Evolutionary conservation across 2,329 filamentous ascomycete species (phyloP).

Genomic region (Xylariaceae sp.): DNA sequence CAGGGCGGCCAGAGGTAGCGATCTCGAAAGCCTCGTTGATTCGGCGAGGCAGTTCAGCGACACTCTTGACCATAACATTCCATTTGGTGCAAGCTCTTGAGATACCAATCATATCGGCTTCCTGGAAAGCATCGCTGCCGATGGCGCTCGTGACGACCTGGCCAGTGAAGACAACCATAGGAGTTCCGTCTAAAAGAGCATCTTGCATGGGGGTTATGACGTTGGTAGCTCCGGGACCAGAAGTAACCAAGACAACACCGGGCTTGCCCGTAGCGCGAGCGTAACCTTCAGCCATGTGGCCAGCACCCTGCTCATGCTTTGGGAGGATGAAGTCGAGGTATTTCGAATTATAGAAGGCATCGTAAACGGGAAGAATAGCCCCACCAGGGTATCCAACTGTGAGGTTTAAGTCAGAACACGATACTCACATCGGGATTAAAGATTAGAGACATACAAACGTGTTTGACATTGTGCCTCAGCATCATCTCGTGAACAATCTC

Average conservation of each 20-base stretch:
- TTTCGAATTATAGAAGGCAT: constrained; percentile 97
- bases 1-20: constrained; percentile 87
- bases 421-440: constrained; percentile 1
- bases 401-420: constrained; percentile 19
- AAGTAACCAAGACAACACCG: constrained; percentile 94
- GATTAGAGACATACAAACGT: constrained; percentile 69
- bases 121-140: constrained; percentile 94
- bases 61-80: constrained; percentile 98
- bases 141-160: constrained; percentile 89
- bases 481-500: constrained; percentile 99
- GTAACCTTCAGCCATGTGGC: constrained; percentile 98
- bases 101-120: constrained; percentile 91
- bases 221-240: constrained; percentile 93
- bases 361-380: constrained; percentile 95
- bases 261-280: constrained; percentile 90
- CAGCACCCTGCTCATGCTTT: constrained; percentile 93
- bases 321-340: constrained; percentile 96
- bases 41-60: constrained; percentile 84
- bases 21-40: constrained; percentile 99
- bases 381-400: constrained; percentile 86
- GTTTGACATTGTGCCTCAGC: constrained; percentile 85
- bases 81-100: constrained; percentile 95
- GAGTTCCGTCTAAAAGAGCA: constrained; percentile 90
- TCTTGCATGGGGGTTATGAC: constrained; percentile 96
- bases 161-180: constrained; percentile 91